phyloP scores from a whole-genome alignment of 768 basidiomycete species.

The Macrolepiota dolichaula region DNA sequence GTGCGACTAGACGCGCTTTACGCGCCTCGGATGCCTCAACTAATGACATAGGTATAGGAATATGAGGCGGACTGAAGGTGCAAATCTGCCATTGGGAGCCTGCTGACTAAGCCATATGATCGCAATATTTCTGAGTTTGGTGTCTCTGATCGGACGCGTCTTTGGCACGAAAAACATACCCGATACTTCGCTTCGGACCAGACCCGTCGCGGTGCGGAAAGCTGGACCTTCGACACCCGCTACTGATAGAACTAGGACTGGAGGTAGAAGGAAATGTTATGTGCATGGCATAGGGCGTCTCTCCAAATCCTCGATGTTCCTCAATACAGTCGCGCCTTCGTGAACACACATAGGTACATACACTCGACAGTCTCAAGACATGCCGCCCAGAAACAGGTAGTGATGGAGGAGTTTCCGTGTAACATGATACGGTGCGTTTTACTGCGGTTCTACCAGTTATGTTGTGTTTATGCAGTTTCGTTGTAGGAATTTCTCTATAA shows the following conservation, averaged over 20 bases:
- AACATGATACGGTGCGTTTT: constrained; percentile 59
- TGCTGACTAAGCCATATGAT: constrained; percentile 10
- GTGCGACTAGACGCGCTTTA: constrained; percentile 75
- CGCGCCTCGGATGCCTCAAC: constrained; percentile 77
- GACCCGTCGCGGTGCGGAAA: not conserved
- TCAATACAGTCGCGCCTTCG: not conserved
- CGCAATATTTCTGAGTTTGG: not conserved
- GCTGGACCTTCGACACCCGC: not conserved
- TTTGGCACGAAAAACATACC: not conserved
- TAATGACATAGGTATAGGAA: constrained; percentile 44
- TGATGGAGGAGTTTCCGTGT: constrained; percentile 63
- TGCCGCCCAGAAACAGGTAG: constrained; percentile 31
- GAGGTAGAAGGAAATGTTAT: constrained; percentile 19
- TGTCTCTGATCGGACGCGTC: not conserved
- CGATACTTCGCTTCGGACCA: not conserved
- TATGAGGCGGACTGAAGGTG: not conserved
- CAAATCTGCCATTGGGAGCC: not conserved
- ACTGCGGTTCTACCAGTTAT: not conserved
- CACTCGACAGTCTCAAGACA: constrained; percentile 21
- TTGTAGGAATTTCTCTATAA: constrained; percentile 87
- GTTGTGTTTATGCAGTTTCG: constrained; percentile 7
- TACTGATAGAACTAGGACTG: not conserved
- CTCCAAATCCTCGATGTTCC: constrained; percentile 21
- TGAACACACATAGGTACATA: not conserved
- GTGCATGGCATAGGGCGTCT: constrained; percentile 27